phyloP scores from a whole-genome alignment of 441 rosid genomes.

The Syzygium malaccense region DNA sequence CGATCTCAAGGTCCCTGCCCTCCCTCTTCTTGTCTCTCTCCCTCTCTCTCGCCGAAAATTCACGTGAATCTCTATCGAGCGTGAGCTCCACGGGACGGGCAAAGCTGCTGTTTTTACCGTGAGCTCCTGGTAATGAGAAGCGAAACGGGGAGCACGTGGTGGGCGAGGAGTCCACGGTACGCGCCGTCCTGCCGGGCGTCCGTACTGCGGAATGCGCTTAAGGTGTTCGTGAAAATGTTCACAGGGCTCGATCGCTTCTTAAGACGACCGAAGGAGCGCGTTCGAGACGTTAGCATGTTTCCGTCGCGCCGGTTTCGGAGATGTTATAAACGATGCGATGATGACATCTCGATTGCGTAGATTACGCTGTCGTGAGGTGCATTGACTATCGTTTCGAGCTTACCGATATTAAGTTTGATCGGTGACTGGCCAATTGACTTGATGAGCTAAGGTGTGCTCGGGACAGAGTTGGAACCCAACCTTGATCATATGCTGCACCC shows the following conservation, averaged over 20 bases:
- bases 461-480: not conserved
- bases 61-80: not conserved
- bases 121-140: not conserved
- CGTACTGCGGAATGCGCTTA: not conserved
- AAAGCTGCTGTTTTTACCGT: not conserved
- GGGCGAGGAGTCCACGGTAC: not conserved
- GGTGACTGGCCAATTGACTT: not conserved
- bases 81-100: not conserved
- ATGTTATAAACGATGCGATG: not conserved
- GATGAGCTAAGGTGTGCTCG: not conserved
- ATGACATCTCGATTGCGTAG: not conserved
- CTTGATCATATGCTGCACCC: not conserved
- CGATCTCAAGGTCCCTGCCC: constrained; percentile 64
- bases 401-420: not conserved
- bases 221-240: not conserved
- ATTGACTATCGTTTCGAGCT: not conserved
- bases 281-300: not conserved
- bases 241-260: not conserved
- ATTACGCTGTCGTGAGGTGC: not conserved
- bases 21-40: not conserved
- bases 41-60: too few relatives aligned
- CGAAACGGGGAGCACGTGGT: not conserved
- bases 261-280: not conserved
- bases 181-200: not conserved
- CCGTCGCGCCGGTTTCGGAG: not conserved